Evolutionary conservation across 73 alveolate species (phyloP).

Genomic region (Paramecium sexaurelia): DNA sequence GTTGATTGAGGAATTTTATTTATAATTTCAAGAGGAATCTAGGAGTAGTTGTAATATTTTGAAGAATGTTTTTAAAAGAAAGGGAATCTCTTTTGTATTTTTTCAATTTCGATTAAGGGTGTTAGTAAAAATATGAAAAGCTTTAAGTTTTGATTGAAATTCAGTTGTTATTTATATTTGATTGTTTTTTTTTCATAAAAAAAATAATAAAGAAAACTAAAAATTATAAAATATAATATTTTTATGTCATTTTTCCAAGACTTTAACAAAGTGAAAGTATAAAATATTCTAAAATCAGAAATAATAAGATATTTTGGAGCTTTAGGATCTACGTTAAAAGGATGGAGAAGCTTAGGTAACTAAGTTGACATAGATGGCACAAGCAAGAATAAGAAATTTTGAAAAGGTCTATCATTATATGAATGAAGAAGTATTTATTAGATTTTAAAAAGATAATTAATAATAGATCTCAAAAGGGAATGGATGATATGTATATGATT

Average conservation of each 20-base stretch:
- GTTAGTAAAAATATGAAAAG: too few relatives aligned
- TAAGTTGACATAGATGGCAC: neutral
- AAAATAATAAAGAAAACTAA: neutral
- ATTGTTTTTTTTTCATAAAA: neutral
- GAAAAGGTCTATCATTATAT: neutral
- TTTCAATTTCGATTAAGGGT: too few relatives aligned
- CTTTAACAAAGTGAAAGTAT: neutral
- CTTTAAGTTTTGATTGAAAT: too few relatives aligned
- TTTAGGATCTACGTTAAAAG: neutral
- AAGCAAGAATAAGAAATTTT: neutral
- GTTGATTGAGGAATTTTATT: too few relatives aligned
- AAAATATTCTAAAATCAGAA: neutral
- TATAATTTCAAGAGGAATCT: too few relatives aligned
- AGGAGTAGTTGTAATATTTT: too few relatives aligned
- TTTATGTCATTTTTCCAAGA: neutral
- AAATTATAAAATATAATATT: neutral
- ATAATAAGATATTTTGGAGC: neutral
- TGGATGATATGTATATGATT: neutral
- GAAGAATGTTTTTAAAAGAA: too few relatives aligned
- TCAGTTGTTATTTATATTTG: too few relatives aligned
- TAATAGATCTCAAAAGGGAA: neutral
- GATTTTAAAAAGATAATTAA: neutral
- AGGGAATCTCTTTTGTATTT: too few relatives aligned
- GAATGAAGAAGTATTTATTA: neutral
- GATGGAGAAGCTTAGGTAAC: neutral